A percentile compares a stretch with the other conserved stretches of the same genome.
Evolutionary conservation across 805 yeast genomes (phyloP).

Genomic region (Komagataella kurtzmanii): DNA sequence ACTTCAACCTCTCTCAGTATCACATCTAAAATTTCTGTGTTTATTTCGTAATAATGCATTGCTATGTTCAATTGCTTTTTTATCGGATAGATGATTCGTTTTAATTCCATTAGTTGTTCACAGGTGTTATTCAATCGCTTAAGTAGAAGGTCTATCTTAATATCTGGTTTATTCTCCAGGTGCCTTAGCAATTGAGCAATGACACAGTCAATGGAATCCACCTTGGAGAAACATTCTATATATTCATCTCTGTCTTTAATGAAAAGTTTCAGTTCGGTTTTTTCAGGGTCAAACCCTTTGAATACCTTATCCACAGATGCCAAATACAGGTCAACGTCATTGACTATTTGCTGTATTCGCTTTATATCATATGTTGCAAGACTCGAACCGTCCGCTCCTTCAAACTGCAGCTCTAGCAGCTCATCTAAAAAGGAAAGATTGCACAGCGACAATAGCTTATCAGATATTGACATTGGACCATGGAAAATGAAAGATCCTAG

Average conservation of each 20-base stretch:
- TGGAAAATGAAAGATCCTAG: neutral
- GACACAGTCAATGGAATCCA: conserved; percentile 20
- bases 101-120: conserved; percentile 14
- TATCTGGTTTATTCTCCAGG: conserved; percentile 16
- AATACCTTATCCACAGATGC: conserved; percentile 7
- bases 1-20: conserved; percentile 24
- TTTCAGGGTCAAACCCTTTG: conserved; percentile 1
- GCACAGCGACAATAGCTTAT: conserved; percentile 5
- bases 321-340: conserved; percentile 11
- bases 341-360: conserved; percentile 13
- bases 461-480: conserved; percentile 3
- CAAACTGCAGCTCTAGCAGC: conserved; percentile 10
- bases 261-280: neutral
- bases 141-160: conserved; percentile 6
- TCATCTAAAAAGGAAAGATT: conserved; percentile 6
- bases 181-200: conserved; percentile 20
- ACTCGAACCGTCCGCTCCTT: conserved; percentile 3
- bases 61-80: conserved; percentile 24
- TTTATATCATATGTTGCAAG: conserved; percentile 4
- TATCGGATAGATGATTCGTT: conserved; percentile 13
- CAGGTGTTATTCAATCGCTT: conserved; percentile 19
- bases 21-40: conserved; percentile 24
- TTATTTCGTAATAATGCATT: conserved; percentile 30
- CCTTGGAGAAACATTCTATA: conserved; percentile 19
- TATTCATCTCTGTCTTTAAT: conserved; percentile 3